Conservation (phyloP, 495 filamentous ascomycete genomes). For the Trichoderma gamsii region DNA sequence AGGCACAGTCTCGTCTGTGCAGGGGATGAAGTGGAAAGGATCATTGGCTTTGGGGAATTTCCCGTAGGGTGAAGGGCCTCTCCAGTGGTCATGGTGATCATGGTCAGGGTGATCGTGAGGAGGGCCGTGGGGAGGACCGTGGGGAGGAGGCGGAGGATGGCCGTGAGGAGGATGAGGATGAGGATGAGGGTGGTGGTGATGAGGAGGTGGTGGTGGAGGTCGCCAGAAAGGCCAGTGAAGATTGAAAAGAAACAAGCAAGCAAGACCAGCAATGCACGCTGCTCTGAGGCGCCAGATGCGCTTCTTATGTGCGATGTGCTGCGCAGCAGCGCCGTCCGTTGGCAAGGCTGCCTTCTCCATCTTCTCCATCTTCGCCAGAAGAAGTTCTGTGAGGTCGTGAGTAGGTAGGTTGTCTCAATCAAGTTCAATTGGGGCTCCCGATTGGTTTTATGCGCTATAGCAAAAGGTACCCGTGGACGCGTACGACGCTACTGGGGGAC, state of each 20-base stretch:
- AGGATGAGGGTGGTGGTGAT: not conserved
- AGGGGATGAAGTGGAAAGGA: constrained; percentile 38
- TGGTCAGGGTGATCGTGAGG: not conserved
- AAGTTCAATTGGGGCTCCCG: too few relatives aligned
- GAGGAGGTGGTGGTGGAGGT: not conserved
- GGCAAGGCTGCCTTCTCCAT: not conserved
- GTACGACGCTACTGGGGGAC: not conserved
- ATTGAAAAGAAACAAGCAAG: not conserved
- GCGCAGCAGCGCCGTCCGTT: not conserved
- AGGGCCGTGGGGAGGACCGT: not conserved
- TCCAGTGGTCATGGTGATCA: not conserved
- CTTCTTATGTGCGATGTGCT: not conserved
- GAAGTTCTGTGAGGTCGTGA: too few relatives aligned
- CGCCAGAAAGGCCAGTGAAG: not conserved
- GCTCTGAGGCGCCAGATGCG: not conserved
- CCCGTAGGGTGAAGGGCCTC: constrained; percentile 30
- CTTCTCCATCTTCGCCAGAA: not conserved
- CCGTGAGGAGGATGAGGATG: not conserved
- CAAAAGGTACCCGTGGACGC: not conserved
- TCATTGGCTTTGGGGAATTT: constrained; percentile 34
- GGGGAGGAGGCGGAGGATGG: not conserved
- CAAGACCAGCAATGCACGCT: not conserved
- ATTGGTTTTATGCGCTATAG: not conserved
- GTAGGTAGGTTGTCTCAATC: too few relatives aligned
- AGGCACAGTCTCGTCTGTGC: constrained; percentile 33